Percentiles rank a stretch among this genome's conserved stretches.
Conservation (phyloP, 371 early-diverging fungal genomes). For the Umbelopsis sp. region DNA sequence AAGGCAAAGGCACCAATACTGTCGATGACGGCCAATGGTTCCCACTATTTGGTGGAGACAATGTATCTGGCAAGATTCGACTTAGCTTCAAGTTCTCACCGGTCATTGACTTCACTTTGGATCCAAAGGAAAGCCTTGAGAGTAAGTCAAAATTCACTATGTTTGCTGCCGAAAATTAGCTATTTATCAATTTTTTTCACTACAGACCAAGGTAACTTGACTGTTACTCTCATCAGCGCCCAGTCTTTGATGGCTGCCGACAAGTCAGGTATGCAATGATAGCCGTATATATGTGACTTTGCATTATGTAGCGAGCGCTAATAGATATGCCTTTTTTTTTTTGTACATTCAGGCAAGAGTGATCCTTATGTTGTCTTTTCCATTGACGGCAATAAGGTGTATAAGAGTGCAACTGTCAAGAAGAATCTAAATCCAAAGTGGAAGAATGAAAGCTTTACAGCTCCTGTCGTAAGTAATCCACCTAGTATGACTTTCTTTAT, state of each 20-base stretch:
- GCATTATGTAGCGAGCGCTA: background rate
- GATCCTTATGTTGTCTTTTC: conserved; percentile 84
- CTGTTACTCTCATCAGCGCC: conserved; percentile 51
- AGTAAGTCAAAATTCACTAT: conserved; percentile 35
- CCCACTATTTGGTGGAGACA: conserved; percentile 35
- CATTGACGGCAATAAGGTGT: conserved; percentile 77
- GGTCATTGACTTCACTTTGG: conserved; percentile 43
- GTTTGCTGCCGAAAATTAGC: background rate
- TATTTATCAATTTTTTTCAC: background rate
- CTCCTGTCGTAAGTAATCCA: conserved; percentile 63
- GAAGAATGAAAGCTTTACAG: conserved; percentile 71
- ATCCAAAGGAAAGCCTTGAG: conserved; percentile 63
- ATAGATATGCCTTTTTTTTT: background rate
- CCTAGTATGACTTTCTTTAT: background rate
- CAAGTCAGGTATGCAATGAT: conserved; percentile 35
- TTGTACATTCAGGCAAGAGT: conserved; percentile 53
- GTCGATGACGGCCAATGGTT: conserved; percentile 45
- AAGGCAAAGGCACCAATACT: conserved; percentile 8
- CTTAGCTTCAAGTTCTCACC: conserved; percentile 60
- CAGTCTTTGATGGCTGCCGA: conserved; percentile 55
- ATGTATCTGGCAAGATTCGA: conserved; percentile 41
- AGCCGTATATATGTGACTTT: background rate
- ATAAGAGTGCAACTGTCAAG: conserved; percentile 77
- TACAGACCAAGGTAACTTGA: conserved; percentile 55
- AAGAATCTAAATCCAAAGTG: conserved; percentile 87